Evolutionary conservation across 1,284 basidiomycete genomes (phyloP), one percentile per base, ranked within the genome.

Genomic region (Amylostereum chailletii): DNA sequence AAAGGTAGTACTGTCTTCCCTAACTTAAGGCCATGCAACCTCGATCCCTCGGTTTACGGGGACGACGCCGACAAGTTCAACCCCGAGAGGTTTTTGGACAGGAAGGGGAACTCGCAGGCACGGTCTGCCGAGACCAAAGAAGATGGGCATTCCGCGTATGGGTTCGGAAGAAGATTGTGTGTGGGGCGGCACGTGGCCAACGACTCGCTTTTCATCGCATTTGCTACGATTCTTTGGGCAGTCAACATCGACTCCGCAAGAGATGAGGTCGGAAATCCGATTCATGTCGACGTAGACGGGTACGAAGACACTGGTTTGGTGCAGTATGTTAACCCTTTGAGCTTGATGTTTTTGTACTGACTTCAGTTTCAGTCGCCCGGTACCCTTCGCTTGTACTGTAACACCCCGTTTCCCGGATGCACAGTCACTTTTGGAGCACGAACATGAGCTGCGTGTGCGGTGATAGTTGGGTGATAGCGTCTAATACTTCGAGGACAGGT

Each of bases 221-320:
- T 33, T 3, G 39, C 42, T 8, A 60, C 51, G 29, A 60, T 64
- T 52, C 51, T 62, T 2, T 60, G 60, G 3, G 59, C 53, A 3
- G 47, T 63, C 31, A 42, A 43, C 8, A 19, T 51, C 30, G 33
- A 33, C 10, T n/a, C 11, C 27, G 27, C 45, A 30, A 46, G 10
- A 19, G 45, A 41, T 33, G 38, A 30, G 11, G 19, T n/a, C 10
- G 45, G 45, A 10, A 6, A 26, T 9, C 19, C n/a, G 45, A 36
- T 46, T 27, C 31, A 30, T 26, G 8, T 46, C 9, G 33, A 46
- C 26, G 11, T 36, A 9, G 45, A 46, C 19, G 19, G 9, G 9
- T 34, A 19, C 33, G 26, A 3, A 9, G 45, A 26, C 2, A 27
- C 33, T n/a, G 45, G 45, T 9, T 34, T 46, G 6, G 19, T 46